A percentile compares a stretch with the other conserved stretches of the same genome.
phyloP scores from a whole-genome alignment of 495 filamentous ascomycete genomes.

The Xylaria acuta region DNA sequence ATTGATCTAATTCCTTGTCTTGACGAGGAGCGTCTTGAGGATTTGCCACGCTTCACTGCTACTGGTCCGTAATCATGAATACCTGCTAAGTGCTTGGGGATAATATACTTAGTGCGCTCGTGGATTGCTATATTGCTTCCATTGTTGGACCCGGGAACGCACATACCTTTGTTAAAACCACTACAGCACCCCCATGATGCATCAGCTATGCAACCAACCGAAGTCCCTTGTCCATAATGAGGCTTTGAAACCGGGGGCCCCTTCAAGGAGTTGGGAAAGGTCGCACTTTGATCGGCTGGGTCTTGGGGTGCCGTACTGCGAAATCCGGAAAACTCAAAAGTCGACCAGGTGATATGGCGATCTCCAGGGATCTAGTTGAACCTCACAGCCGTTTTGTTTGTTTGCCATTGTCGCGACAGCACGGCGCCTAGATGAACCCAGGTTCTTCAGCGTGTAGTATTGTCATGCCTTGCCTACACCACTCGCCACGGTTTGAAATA shows the following conservation, averaged over 20 bases:
- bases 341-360: slow-evolving; percentile 18
- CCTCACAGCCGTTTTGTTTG: slow-evolving; percentile 18
- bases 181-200: slow-evolving; percentile 10
- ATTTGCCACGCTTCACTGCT: not conserved
- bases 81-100: not conserved
- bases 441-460: not conserved
- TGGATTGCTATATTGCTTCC: not conserved
- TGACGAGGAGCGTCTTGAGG: not conserved
- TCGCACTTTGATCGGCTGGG: slow-evolving; percentile 19
- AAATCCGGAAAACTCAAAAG: slow-evolving; percentile 16
- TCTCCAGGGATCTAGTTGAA: slow-evolving; percentile 22
- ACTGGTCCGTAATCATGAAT: slow-evolving; percentile 1
- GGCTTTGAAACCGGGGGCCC: slow-evolving; percentile 25
- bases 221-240: slow-evolving; percentile 25
- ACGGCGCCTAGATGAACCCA: not conserved
- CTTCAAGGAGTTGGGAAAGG: slow-evolving; percentile 21
- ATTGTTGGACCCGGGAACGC: slow-evolving; percentile 9
- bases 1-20: not conserved
- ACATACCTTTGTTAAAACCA: slow-evolving; percentile 2
- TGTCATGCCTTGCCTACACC: not conserved
- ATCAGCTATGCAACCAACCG: slow-evolving; percentile 12
- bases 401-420: slow-evolving; percentile 18
- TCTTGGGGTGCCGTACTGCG: slow-evolving; percentile 3
- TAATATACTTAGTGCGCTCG: not conserved
- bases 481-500: slow-evolving; percentile 1